These are phyloP conservation scores for Panellus pusillus DNA, from an alignment of 768 basidiomycete genomes.

Conservation along the genomic window DNA sequence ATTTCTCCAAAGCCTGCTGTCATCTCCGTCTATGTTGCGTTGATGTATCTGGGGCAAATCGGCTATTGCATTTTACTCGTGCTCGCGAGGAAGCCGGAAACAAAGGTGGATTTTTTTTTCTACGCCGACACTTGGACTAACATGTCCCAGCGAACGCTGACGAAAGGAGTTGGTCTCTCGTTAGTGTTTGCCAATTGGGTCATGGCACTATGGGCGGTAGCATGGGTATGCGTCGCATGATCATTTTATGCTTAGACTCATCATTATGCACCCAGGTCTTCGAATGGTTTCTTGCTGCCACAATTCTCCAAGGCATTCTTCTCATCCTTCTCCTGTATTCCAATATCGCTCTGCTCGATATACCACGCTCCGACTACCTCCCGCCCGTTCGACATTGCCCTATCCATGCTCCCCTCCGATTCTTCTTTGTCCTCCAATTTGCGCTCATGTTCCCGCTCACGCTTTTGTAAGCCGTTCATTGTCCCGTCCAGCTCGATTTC, in stretches of 20 bases:
- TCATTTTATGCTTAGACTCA: neutral
- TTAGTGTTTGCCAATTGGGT: conserved; percentile 79
- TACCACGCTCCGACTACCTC: conserved; percentile 63
- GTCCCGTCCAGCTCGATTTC: neutral
- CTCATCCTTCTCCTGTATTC: conserved; percentile 74
- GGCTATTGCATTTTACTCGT: conserved; percentile 84
- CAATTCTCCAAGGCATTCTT: conserved; percentile 70
- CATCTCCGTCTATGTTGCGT: conserved; percentile 59
- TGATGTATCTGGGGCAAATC: conserved; percentile 66
- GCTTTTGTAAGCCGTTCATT: conserved; percentile 50
- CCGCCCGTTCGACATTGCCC: conserved; percentile 72
- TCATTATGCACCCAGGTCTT: conserved; percentile 55
- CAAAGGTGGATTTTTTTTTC: conserved; percentile 57
- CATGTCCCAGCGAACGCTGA: conserved; percentile 41
- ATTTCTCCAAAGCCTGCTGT: conserved; percentile 65
- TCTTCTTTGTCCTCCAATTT: conserved; percentile 59
- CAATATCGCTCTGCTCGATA: conserved; percentile 71
- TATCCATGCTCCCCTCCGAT: conserved; percentile 88
- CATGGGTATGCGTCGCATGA: conserved; percentile 53
- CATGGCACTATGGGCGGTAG: conserved; percentile 78
- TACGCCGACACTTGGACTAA: neutral
- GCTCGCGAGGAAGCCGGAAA: conserved; percentile 69
- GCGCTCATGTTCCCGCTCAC: conserved; percentile 56
- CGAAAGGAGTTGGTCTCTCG: conserved; percentile 78
- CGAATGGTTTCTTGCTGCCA: conserved; percentile 73